These are phyloP conservation scores for Phytophthora agathidicida DNA, from an alignment of 352 stramenopile genomes.

Conservation along the genomic window DNA sequence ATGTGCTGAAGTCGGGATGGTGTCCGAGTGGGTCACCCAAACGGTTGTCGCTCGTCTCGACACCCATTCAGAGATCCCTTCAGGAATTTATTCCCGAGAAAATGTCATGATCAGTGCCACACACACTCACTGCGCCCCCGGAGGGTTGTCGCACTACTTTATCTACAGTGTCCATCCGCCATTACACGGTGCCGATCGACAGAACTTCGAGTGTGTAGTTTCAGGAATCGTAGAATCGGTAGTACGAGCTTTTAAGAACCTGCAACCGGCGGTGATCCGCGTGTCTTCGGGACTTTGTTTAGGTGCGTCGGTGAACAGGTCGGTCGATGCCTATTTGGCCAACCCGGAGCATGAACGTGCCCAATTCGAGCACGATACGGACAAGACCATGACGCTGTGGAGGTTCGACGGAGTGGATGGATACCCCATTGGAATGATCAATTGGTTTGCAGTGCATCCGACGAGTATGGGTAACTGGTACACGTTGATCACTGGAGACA, in stretches of 20 bases:
- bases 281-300: conserved; percentile 71
- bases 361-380: conserved; percentile 85
- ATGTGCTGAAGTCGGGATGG: conserved; percentile 89
- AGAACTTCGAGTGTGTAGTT: conserved; percentile 93
- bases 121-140: conserved; percentile 92
- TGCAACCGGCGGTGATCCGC: conserved; percentile 67
- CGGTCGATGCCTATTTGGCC: conserved; percentile 86
- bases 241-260: conserved; percentile 74
- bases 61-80: conserved; percentile 45
- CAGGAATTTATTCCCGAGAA: conserved; percentile 56
- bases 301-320: conserved; percentile 89
- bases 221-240: conserved; percentile 87
- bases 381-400: conserved; percentile 94
- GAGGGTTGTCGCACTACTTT: conserved; percentile 92
- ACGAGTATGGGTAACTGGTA: conserved; percentile 95
- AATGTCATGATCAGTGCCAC: conserved; percentile 92
- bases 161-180: conserved; percentile 90
- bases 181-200: conserved; percentile 66
- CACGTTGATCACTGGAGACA: conserved; percentile 93
- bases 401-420: conserved; percentile 82
- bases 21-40: conserved; percentile 89
- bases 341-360: conserved; percentile 87
- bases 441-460: conserved; percentile 94
- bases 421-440: conserved; percentile 90
- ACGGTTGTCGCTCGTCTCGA: conserved; percentile 71